Conservation (phyloP, 2,329 filamentous ascomycete genomes). For the Zymoseptoria ardabiliae region DNA sequence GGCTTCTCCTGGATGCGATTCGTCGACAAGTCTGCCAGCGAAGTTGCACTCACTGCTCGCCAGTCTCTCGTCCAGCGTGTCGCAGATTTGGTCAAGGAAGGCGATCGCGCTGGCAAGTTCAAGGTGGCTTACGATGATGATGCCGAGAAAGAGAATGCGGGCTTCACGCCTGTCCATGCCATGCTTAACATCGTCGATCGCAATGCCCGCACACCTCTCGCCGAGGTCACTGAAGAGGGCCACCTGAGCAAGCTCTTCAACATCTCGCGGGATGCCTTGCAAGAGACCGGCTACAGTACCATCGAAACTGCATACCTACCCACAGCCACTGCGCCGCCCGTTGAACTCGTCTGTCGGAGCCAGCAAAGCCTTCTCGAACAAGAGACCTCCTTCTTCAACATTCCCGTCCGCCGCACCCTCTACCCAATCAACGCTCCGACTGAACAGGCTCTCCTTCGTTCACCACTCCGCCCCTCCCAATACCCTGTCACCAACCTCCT, state of each 20-base stretch:
- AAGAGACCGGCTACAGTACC: constrained; percentile 62
- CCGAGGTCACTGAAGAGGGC: constrained; percentile 64
- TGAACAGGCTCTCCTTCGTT: constrained; percentile 67
- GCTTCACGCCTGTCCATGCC: constrained; percentile 63
- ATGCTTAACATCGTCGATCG: constrained; percentile 74
- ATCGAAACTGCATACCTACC: constrained; percentile 77
- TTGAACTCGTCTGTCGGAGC: constrained; percentile 70
- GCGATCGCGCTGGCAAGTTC: constrained; percentile 53
- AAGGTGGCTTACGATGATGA: constrained; percentile 61
- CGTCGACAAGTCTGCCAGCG: constrained; percentile 64
- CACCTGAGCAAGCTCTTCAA: constrained; percentile 70
- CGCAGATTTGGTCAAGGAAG: constrained; percentile 48
- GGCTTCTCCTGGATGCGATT: constrained; percentile 90
- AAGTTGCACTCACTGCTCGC: constrained; percentile 64
- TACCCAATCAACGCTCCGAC: constrained; percentile 57
- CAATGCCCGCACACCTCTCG: constrained; percentile 57
- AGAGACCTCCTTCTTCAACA: constrained; percentile 70
- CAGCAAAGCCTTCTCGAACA: constrained; percentile 58
- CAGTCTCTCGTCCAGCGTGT: constrained; percentile 68
- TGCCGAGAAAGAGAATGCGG: constrained; percentile 43
- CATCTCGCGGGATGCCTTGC: constrained; percentile 59
- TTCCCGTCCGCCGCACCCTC: constrained; percentile 63
- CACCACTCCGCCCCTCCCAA: constrained; percentile 58
- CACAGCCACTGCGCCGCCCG: constrained; percentile 75
- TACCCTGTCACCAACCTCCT: constrained; percentile 61